phyloP scores from a whole-genome alignment of 2,329 filamentous ascomycete species.

The Phyllosticta ampelicida region DNA sequence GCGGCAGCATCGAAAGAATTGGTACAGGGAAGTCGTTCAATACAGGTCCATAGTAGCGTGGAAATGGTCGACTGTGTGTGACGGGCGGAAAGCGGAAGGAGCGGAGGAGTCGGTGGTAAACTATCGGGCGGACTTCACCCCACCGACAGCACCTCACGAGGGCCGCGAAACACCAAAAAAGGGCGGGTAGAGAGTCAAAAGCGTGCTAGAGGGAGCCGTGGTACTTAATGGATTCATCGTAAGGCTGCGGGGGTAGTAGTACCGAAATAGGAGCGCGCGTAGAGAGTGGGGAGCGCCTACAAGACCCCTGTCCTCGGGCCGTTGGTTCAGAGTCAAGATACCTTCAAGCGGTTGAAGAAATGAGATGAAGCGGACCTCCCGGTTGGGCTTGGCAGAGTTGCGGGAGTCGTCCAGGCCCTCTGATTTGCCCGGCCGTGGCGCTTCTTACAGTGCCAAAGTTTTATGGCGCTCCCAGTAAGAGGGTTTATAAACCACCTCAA shows the following conservation, averaged over 20 bases:
- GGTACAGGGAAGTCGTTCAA: not conserved
- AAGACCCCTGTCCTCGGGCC: not conserved
- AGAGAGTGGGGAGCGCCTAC: not conserved
- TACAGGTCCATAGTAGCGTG: not conserved
- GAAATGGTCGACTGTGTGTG: not conserved
- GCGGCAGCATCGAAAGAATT: conserved; percentile 1
- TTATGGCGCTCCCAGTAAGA: not conserved
- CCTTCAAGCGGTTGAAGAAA: not conserved
- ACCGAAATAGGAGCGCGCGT: not conserved
- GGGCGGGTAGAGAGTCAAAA: not conserved
- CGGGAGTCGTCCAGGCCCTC: not conserved
- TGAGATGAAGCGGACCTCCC: not conserved
- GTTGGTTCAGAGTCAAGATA: not conserved
- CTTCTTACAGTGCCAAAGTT: not conserved
- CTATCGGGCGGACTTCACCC: not conserved
- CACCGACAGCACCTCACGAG: not conserved
- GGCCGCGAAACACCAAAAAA: not conserved
- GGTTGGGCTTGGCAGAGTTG: not conserved
- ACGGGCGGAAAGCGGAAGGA: not conserved
- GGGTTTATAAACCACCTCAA: not conserved
- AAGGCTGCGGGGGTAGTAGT: not conserved
- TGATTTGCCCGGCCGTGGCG: not conserved
- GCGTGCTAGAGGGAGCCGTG: not conserved
- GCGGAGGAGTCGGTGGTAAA: not conserved
- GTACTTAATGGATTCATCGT: not conserved